Percentiles rank a stretch among this genome's conserved stretches.
phyloP scores from a whole-genome alignment of 768 basidiomycete genomes.

The Calocybe gangraenosa region DNA sequence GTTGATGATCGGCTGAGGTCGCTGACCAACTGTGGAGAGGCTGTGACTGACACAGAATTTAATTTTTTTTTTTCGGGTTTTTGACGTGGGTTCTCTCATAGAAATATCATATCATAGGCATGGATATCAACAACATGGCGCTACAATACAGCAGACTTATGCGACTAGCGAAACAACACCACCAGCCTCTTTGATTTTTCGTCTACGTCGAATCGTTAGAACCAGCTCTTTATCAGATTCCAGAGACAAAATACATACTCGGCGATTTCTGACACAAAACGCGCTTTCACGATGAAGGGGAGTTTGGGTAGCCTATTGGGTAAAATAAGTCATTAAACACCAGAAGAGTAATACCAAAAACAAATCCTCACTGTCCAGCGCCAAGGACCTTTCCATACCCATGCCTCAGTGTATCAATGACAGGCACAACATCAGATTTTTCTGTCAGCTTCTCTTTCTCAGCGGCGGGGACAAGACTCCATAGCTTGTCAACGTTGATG shows the following conservation, averaged over 20 bases:
- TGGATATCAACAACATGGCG: constrained; percentile 22
- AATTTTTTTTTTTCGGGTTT: constrained; percentile 6
- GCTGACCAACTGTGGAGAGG: constrained; percentile 4
- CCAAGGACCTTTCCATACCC: constrained; percentile 95
- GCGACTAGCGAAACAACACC: constrained; percentile 93
- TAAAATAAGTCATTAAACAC: too few relatives aligned
- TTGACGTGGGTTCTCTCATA: constrained; percentile 19
- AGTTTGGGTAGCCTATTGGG: constrained; percentile 70
- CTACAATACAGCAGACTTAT: constrained; percentile 37
- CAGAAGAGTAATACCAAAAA: too few relatives aligned
- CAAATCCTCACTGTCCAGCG: constrained; percentile 72
- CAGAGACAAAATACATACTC: constrained; percentile 44
- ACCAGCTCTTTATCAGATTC: neutral
- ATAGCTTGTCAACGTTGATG: constrained; percentile 98
- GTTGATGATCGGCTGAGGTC: constrained; percentile 13
- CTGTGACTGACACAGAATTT: constrained; percentile 4
- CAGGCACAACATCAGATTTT: constrained; percentile 82
- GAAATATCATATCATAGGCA: constrained; percentile 16
- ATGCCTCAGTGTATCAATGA: constrained; percentile 81
- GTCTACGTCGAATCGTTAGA: constrained; percentile 24
- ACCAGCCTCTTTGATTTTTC: constrained; percentile 89
- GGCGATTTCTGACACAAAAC: constrained; percentile 86
- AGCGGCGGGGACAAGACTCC: constrained; percentile 83
- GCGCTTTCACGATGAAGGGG: constrained; percentile 98
- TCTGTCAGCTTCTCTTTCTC: constrained; percentile 77